Evolutionary conservation across 306 rosid species (phyloP).

Genomic region (Lathyrus aphaca): DNA sequence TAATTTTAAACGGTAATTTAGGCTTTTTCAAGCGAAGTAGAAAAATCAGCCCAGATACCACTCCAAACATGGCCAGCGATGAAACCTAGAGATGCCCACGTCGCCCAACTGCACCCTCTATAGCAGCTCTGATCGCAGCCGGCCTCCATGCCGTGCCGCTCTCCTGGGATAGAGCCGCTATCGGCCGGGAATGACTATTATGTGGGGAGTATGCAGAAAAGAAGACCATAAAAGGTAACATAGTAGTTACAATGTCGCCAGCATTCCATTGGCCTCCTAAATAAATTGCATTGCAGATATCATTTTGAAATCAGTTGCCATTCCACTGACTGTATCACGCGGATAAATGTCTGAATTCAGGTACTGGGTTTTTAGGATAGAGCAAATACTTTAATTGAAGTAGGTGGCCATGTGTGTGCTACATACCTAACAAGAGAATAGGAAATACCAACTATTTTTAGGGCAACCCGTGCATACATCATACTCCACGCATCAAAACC

Average conservation of each 20-base stretch:
- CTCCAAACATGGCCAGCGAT: too few species aligned
- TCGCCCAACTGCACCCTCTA: too few species aligned
- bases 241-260: background rate
- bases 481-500: constrained; percentile 4
- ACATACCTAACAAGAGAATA: background rate
- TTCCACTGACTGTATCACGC: background rate
- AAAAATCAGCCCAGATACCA: too few species aligned
- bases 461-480: background rate
- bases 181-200: too few species aligned
- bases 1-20: too few species aligned
- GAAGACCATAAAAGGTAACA: background rate
- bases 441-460: background rate
- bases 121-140: too few species aligned
- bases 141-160: too few species aligned
- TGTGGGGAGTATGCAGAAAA: background rate
- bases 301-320: constrained; percentile 10
- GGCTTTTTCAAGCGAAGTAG: too few species aligned
- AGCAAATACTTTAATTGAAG: background rate
- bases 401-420: background rate
- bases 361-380: background rate
- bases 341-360: background rate
- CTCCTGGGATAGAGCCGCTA: too few species aligned
- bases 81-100: too few species aligned
- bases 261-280: background rate
- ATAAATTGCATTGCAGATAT: background rate